A percentile compares a stretch with the other conserved stretches of the same genome.
phyloP scores from a whole-genome alignment of 73 alveolate species.

The Paraurostyla sp. region DNA sequence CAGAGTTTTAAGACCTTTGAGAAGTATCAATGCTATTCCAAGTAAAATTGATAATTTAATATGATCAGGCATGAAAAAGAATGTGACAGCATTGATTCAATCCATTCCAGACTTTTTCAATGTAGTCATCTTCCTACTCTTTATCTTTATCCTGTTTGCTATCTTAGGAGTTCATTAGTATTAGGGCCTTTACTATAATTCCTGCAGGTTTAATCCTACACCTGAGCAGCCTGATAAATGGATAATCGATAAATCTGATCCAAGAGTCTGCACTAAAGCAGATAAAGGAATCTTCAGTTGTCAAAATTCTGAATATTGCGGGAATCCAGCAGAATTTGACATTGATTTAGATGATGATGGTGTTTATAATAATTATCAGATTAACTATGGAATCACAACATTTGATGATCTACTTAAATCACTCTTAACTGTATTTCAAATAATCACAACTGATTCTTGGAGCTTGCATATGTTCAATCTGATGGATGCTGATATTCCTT shows the following conservation, averaged over 20 bases:
- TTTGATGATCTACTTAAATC: slow-evolving; percentile 75
- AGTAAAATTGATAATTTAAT: not conserved
- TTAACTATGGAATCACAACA: slow-evolving; percentile 71
- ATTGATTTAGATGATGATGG: slow-evolving; percentile 30
- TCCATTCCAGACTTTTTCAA: slow-evolving; percentile 61
- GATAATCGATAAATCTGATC: not conserved
- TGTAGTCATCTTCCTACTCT: slow-evolving; percentile 52
- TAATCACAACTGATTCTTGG: slow-evolving; percentile 71
- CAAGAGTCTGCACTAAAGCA: slow-evolving; percentile 30
- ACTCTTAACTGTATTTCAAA: slow-evolving; percentile 71
- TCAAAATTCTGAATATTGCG: slow-evolving; percentile 49
- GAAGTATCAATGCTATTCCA: slow-evolving; percentile 67
- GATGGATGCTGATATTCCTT: slow-evolving; percentile 67
- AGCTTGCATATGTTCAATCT: slow-evolving; percentile 16
- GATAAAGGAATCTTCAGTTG: slow-evolving; percentile 21
- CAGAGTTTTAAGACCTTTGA: slow-evolving; percentile 58
- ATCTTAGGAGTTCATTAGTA: slow-evolving; percentile 59
- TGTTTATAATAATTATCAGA: not conserved
- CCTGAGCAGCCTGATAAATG: slow-evolving; percentile 37
- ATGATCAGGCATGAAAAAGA: slow-evolving; percentile 44
- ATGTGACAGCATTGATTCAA: slow-evolving; percentile 39
- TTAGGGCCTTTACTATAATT: slow-evolving; percentile 30
- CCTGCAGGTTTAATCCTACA: slow-evolving; percentile 3
- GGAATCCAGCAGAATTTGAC: slow-evolving; percentile 38
- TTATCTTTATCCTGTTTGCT: slow-evolving; percentile 61